Conservation (phyloP, 768 basidiomycete species). For the Phaeotremella fagi region DNA sequence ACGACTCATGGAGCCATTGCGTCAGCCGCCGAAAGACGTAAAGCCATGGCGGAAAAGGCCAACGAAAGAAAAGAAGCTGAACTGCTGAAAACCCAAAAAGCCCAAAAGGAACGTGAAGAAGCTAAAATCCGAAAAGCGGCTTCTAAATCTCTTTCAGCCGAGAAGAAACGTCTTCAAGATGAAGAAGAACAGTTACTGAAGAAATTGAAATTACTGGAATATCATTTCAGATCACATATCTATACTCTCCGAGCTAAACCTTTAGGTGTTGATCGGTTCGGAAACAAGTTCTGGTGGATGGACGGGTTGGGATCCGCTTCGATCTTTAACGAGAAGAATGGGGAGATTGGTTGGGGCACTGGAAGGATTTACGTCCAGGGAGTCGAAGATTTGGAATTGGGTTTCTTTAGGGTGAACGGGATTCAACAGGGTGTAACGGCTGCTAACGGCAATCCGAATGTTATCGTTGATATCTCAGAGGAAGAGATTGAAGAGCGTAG, state of each 20-base stretch:
- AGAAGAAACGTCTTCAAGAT: constrained; percentile 78
- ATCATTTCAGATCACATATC: constrained; percentile 85
- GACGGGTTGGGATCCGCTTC: constrained; percentile 88
- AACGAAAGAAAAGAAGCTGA: constrained; percentile 49
- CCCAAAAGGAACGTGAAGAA: constrained; percentile 75
- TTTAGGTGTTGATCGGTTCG: constrained; percentile 85
- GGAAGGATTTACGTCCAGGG: constrained; percentile 92
- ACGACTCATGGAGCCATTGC: neutral
- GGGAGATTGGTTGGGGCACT: constrained; percentile 69
- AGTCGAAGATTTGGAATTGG: constrained; percentile 72
- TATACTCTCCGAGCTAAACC: constrained; percentile 82
- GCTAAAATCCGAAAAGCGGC: constrained; percentile 72
- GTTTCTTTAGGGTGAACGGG: constrained; percentile 52
- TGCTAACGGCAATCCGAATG: constrained; percentile 6
- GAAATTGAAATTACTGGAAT: constrained; percentile 78
- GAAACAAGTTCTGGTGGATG: constrained; percentile 97
- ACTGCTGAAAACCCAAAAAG: constrained; percentile 54
- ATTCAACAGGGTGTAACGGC: neutral
- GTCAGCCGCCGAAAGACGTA: constrained; percentile 24
- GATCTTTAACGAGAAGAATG: constrained; percentile 46
- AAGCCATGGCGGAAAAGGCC: constrained; percentile 38
- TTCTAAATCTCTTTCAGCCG: constrained; percentile 72
- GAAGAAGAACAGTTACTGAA: constrained; percentile 79
- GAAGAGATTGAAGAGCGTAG: constrained; percentile 59
- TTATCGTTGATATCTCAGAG: constrained; percentile 31